Conservation (phyloP, 108 stramenopile species). For the Skeletonema marinoi region DNA sequence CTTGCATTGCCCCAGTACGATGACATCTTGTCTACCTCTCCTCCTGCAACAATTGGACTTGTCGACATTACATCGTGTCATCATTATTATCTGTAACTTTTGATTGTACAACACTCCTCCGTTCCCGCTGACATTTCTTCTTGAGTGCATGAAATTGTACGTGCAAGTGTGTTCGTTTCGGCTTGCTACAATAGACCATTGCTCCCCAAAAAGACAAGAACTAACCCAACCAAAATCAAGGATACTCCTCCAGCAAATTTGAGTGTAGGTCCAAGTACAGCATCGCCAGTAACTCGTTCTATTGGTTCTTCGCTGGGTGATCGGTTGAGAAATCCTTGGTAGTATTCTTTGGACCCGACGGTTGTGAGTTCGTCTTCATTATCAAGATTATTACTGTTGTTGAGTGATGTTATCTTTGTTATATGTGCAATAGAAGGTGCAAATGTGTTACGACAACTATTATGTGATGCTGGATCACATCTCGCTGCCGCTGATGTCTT, state of each 20-base stretch:
- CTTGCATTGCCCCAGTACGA: too few relatives aligned
- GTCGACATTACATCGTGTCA: too few relatives aligned
- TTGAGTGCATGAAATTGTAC: too few relatives aligned
- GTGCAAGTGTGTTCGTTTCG: too few relatives aligned
- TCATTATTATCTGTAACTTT: too few relatives aligned
- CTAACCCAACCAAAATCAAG: conserved; percentile 24
- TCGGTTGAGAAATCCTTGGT: conserved; percentile 39
- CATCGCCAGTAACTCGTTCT: conserved; percentile 49
- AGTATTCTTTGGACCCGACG: conserved; percentile 42
- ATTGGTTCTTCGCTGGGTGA: conserved; percentile 33
- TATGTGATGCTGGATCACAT: not conserved
- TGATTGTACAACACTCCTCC: too few relatives aligned
- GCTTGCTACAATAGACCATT: conserved; percentile 29
- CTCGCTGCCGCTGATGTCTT: not conserved
- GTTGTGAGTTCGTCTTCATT: not conserved
- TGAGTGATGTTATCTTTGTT: not conserved
- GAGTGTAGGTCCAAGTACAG: conserved; percentile 41
- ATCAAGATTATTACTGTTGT: not conserved
- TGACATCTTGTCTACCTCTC: too few relatives aligned
- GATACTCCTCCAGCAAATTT: conserved; percentile 44
- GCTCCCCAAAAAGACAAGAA: conserved; percentile 27
- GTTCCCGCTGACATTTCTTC: too few relatives aligned
- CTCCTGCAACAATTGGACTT: too few relatives aligned
- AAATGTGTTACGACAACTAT: not conserved
- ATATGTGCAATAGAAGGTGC: not conserved